phyloP scores from a whole-genome alignment of 306 rosid species.

The Coriaria nepalensis region DNA sequence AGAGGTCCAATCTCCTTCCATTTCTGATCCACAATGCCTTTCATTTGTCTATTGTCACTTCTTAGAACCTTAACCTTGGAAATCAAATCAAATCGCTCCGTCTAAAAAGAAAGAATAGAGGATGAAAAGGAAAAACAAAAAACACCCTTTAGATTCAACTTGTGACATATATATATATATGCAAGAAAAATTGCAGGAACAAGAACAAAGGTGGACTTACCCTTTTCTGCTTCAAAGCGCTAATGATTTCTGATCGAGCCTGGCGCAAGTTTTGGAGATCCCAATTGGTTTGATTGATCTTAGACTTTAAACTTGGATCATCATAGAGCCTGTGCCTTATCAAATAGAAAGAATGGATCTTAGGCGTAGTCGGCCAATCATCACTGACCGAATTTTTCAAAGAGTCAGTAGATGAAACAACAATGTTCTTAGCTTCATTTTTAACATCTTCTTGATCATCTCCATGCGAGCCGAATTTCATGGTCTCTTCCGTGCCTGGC shows the following conservation, averaged over 20 bases:
- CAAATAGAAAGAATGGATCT: slow-evolving; percentile 59
- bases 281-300: slow-evolving; percentile 43
- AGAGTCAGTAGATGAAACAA: slow-evolving; percentile 29
- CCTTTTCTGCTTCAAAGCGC: slow-evolving; percentile 69
- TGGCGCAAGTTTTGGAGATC: slow-evolving; percentile 60
- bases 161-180: too few species aligned
- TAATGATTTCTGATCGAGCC: slow-evolving; percentile 53
- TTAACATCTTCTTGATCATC: slow-evolving; percentile 68
- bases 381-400: slow-evolving; percentile 65
- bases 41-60: slow-evolving; percentile 52
- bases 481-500: slow-evolving; percentile 37
- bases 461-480: slow-evolving; percentile 79
- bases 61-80: slow-evolving; percentile 65
- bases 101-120: slow-evolving; percentile 24
- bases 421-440: slow-evolving; percentile 25
- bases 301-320: slow-evolving; percentile 62
- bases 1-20: slow-evolving; percentile 75
- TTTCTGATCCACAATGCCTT: slow-evolving; percentile 56
- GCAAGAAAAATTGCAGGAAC: too few species aligned
- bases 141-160: too few species aligned
- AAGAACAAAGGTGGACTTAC: too few species aligned
- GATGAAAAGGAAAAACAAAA: too few species aligned
- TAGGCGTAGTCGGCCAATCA: slow-evolving; percentile 95
- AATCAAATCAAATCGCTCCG: slow-evolving; percentile 54
- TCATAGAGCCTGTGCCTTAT: slow-evolving; percentile 50